Base-by-base conservation (phyloP, 768 basidiomycete genomes). In the Solioccasus polychromus region DNA sequence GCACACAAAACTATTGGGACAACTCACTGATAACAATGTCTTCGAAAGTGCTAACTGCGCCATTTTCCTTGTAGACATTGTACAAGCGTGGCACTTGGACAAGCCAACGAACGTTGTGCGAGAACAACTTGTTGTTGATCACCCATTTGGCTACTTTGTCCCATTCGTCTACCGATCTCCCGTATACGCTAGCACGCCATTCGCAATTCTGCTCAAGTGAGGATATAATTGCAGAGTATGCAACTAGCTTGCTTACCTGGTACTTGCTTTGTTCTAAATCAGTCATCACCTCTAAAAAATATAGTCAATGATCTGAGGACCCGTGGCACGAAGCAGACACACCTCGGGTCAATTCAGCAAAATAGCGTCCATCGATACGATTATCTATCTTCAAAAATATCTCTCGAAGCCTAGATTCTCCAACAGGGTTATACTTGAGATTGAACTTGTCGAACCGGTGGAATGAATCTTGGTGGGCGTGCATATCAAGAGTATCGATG, bases 321-420 rank as follows among this genome's bases (percentile, higher is more conserved):
- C 5, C 4, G 11, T 20, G n/a, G 14, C 11, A 31, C 30, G 32
- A 43, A 38, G 22, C 17, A 45, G 19, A 8, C 47, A 69, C 42
- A 90, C 94, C 92, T 70, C 83, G 82, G 0, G 95, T 97, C 32
- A 98, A 69, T 61, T 98, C 96, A 8, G 96, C 96, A 20, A 99
- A 75, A 63, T 99, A 99, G 36, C 85, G 75, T 2, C 96, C 96
- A 54, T 92, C 68, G 42, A 98, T 89, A 50, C 82, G 84, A 62
- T 99, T 99, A 61, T 99, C 96, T 2, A 94, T 96, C 73, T 99
- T 99, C 49, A 99, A 66, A 72, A 99, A 99, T 54, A 99, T 98
- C 68, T 99, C 96, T 36, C 96, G 75, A 51, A 99, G 69, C 25
- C 96, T 74, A 4, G 90, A 93, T 68, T 97, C 94, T 46, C 96